A percentile compares a stretch with the other conserved stretches of the same genome.
phyloP scores from a whole-genome alignment of 148 eudicot genomes.

The Tetragonia tetragonoides region DNA sequence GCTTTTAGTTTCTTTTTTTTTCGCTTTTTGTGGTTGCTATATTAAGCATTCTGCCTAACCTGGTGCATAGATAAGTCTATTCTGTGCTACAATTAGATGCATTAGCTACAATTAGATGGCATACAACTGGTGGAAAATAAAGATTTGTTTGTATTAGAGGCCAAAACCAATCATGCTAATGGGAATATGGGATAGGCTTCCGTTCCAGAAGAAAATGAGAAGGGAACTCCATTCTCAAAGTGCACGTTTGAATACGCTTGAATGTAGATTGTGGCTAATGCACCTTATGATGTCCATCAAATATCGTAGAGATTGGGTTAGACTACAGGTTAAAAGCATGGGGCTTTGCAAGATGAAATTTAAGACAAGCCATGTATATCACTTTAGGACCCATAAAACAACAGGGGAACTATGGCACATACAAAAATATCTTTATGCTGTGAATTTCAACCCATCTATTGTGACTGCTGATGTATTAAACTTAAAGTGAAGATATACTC shows the following conservation, averaged over 20 bases:
- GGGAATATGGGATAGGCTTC: background rate
- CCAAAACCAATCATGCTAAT: background rate
- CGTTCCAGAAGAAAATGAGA: background rate
- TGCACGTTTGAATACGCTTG: background rate
- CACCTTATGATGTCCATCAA: background rate
- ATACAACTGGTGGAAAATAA: background rate
- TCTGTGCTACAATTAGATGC: background rate
- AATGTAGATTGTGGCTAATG: conserved; percentile 14
- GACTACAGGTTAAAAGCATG: background rate
- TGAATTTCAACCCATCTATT: background rate
- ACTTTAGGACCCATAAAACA: background rate
- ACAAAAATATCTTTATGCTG: too few species aligned
- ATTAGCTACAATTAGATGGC: background rate
- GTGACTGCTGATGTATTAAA: background rate
- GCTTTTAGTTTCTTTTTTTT: background rate
- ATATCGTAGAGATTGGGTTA: background rate
- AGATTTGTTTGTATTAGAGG: conserved; percentile 11
- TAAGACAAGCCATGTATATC: conserved; percentile 1
- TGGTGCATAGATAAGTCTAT: background rate
- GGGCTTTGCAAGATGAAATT: background rate
- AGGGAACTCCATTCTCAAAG: background rate
- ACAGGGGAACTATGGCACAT: background rate
- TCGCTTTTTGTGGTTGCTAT: background rate
- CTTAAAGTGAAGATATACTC: background rate
- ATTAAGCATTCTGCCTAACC: background rate